Conservation (phyloP, 768 basidiomycete species). For the Filobasidium floriforme region DNA sequence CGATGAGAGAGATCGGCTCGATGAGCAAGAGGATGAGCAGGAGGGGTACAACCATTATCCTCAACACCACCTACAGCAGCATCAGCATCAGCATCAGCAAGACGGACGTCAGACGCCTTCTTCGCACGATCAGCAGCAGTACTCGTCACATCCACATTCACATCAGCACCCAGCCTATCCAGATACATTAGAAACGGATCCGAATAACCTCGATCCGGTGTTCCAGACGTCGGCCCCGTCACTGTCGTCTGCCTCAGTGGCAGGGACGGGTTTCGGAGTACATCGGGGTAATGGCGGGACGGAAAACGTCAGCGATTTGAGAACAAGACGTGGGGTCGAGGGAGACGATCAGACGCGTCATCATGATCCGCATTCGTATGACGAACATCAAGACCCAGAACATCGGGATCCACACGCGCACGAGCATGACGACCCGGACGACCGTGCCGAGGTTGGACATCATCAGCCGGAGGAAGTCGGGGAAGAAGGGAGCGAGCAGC, state of each 20-base stretch:
- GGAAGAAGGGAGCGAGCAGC: background rate
- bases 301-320: too few species aligned
- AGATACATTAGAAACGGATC: background rate
- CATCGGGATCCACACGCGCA: background rate
- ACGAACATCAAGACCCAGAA: slow-evolving; percentile 1
- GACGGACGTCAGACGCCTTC: background rate
- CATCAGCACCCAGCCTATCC: background rate
- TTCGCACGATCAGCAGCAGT: background rate
- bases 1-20: background rate
- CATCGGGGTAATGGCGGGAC: too few species aligned
- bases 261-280: too few species aligned
- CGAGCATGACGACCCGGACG: background rate
- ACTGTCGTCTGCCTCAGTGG: too few species aligned
- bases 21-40: background rate
- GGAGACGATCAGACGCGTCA: background rate
- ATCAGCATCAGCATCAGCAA: background rate
- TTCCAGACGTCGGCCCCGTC: too few species aligned
- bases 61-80: background rate
- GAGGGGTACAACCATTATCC: background rate
- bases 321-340: too few species aligned
- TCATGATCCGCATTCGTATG: background rate
- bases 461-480: background rate
- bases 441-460: background rate
- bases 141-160: background rate
- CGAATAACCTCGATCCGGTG: too few species aligned